Evolutionary conservation across 2,329 filamentous ascomycete genomes (phyloP), one percentile per base, ranked within the genome.

Genomic region (Aureobasidium sp.): DNA sequence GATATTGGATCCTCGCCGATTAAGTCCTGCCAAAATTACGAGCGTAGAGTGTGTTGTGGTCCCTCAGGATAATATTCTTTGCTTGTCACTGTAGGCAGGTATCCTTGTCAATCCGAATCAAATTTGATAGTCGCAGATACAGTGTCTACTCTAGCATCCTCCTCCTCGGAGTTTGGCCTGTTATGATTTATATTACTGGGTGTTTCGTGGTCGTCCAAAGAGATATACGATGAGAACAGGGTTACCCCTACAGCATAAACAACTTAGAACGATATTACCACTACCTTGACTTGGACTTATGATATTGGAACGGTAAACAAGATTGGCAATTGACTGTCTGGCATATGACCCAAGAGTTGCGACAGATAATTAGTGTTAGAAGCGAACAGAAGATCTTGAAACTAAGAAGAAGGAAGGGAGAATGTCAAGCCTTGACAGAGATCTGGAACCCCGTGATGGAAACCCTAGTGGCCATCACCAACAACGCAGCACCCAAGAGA

Each of bases 401-500:
- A 3, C 25, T 20, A 47, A 8, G 11, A 27, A 8, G 12, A 47
- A 8, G 11, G 17, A 8, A 29, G 8, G 29, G 14, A 47, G 9
- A 5, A 14, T 25, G 6, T 58, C 49, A 65, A 2, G 61, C 62
- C 55, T 62, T 64, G 11, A 61, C 58, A 36, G 41, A 56, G 1
- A 64, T 4, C 27, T 55, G 52, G 1, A 51, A 29, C 2, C 59
- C 59, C 17, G 62, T 62, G 31, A 56, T 45, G 17, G 49, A 31
- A 14, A 65, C n/a, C n/a, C 64, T 53, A 15, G 61, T 53, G 5
- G 31, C 55, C 20, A 62, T 48, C 34, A 65, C 47, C 39, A 62
- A 27, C 2, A 59, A 22, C 14, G 27, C 57, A 12, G 45, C 62
- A 12, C 29, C 58, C 6, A 65, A 25, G 52, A 73, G 62, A 27